These are phyloP conservation scores for Backusella mclennaniae DNA, from an alignment of 192 early-diverging fungal species.

Conservation along the genomic window DNA sequence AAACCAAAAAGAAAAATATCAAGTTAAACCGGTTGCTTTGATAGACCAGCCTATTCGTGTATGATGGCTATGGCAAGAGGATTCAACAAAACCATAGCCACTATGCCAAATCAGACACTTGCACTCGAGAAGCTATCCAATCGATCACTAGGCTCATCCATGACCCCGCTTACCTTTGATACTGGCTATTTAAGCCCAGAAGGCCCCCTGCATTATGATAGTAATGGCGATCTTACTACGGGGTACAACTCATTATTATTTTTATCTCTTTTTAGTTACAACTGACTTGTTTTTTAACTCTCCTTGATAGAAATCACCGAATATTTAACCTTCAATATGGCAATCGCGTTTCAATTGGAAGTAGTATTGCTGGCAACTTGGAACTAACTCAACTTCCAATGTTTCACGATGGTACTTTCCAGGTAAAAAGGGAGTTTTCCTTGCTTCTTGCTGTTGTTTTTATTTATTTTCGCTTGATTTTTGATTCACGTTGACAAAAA, in stretches of 20 bases:
- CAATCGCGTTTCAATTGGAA: slow-evolving; percentile 30
- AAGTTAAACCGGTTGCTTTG: not conserved
- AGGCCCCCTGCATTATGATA: slow-evolving; percentile 40
- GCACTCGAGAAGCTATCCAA: slow-evolving; percentile 28
- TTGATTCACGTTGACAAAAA: slow-evolving; percentile 4
- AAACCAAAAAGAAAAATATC: not conserved
- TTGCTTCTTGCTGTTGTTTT: not conserved
- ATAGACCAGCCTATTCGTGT: slow-evolving; percentile 46
- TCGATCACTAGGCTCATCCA: slow-evolving; percentile 20
- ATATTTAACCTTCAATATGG: slow-evolving; percentile 44
- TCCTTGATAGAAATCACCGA: slow-evolving; percentile 30
- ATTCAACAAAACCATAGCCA: slow-evolving; percentile 33
- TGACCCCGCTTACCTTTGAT: slow-evolving; percentile 40
- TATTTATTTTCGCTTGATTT: not conserved
- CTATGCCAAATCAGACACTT: slow-evolving; percentile 22
- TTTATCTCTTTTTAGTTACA: slow-evolving; percentile 3
- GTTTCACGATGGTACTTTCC: slow-evolving; percentile 41
- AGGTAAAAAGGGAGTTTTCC: slow-evolving; percentile 7
- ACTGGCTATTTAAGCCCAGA: slow-evolving; percentile 46
- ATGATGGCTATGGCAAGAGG: slow-evolving; percentile 44
- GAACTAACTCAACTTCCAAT: slow-evolving; percentile 33
- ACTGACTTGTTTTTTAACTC: not conserved
- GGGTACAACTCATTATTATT: slow-evolving; percentile 22
- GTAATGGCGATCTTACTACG: slow-evolving; percentile 38
- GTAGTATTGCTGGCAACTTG: slow-evolving; percentile 35